Conservation (phyloP, 164 flowering plant species). For the Macadamia tetraphylla region DNA sequence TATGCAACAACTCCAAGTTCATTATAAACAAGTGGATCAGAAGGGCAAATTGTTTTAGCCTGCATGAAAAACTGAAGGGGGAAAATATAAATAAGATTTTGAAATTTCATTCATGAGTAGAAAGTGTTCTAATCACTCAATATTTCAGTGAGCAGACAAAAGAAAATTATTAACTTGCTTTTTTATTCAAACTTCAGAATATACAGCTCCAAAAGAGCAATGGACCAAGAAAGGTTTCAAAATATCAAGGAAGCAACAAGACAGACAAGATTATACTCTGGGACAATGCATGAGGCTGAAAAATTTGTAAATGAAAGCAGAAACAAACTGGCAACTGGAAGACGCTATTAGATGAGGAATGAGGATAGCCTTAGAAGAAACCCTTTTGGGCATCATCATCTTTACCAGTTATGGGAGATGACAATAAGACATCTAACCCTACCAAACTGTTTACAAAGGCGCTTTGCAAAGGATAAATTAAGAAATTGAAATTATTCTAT, state of each 20-base stretch:
- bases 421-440: no score
- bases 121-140: not conserved
- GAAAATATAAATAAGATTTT: conserved; percentile 1
- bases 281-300: not conserved
- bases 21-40: conserved; percentile 93
- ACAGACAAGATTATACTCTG: not conserved
- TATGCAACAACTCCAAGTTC: conserved; percentile 97
- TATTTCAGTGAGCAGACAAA: no score
- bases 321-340: not conserved
- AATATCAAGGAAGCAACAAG: not conserved
- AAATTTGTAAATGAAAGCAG: not conserved
- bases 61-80: conserved; percentile 81
- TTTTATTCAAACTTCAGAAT: not conserved
- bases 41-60: conserved; percentile 82
- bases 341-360: no score
- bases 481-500: no score
- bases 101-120: not conserved
- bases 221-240: not conserved
- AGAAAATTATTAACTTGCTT: no score
- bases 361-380: no score
- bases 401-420: no score
- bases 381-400: no score
- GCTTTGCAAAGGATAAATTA: no score
- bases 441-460: no score
- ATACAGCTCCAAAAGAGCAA: not conserved